A percentile compares a stretch with the other conserved stretches of the same genome.
Evolutionary conservation across 352 stramenopile species (phyloP).

Genomic region (Blastocystis hominis): DNA sequence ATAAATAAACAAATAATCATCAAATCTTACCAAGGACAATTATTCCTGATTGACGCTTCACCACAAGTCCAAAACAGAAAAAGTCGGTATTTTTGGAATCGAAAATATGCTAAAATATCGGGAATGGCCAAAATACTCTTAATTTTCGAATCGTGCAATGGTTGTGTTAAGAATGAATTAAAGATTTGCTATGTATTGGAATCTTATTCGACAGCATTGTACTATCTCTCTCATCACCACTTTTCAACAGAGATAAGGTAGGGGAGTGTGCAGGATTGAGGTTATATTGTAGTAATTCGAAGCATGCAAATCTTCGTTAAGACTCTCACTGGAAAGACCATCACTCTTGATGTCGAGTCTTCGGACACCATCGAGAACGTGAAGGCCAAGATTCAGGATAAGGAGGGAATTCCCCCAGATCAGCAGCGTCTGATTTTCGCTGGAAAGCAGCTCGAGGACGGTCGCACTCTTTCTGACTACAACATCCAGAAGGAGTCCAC

Average conservation of each 20-base stretch:
- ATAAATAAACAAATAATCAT: neutral
- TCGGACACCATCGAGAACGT: no score
- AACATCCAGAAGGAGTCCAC: no score
- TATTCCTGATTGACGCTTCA: neutral
- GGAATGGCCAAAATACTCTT: neutral
- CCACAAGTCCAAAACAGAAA: neutral
- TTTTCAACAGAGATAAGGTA: conserved; percentile 19
- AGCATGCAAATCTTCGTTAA: conserved; percentile 33
- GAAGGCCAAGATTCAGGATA: no score
- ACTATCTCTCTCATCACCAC: neutral
- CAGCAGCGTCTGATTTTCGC: no score
- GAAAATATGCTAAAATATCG: neutral
- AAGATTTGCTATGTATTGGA: neutral
- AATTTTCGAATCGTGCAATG: neutral
- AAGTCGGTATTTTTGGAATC: neutral
- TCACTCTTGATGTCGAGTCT: no score
- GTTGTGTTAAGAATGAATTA: neutral
- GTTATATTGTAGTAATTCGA: neutral
- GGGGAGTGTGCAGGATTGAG: neutral
- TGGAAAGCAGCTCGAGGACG: neutral
- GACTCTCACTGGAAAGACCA: neutral
- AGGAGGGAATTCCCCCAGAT: no score
- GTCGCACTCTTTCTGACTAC: conserved; percentile 54
- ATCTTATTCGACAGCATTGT: neutral
- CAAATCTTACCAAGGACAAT: neutral